Conservation (phyloP, 306 rosid genomes). For the Cicer bijugum region DNA sequence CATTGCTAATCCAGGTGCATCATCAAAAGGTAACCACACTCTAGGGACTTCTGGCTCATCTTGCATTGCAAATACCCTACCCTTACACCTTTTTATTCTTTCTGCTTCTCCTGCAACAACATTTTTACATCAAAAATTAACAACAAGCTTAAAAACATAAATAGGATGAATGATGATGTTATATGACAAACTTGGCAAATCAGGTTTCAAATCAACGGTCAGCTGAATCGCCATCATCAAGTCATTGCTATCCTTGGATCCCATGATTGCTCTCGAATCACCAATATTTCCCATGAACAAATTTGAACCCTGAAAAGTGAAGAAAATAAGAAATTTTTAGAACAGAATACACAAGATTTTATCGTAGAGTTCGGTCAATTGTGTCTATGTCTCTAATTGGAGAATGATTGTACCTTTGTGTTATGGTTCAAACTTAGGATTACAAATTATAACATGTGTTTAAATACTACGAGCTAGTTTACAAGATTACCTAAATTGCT, state of each 20-base stretch:
- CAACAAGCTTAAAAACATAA: constrained; percentile 24
- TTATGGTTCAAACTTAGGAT: not conserved
- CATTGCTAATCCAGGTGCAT: constrained; percentile 99
- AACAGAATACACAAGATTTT: not conserved
- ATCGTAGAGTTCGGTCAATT: not conserved
- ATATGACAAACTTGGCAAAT: constrained; percentile 76
- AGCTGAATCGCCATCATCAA: constrained; percentile 76
- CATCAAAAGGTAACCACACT: constrained; percentile 94
- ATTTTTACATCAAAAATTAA: constrained; percentile 18
- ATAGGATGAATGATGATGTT: constrained; percentile 22
- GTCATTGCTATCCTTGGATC: constrained; percentile 70
- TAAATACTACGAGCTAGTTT: not conserved
- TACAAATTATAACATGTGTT: not conserved
- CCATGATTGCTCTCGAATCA: constrained; percentile 94
- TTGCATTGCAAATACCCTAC: constrained; percentile 92
- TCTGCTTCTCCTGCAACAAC: constrained; percentile 79
- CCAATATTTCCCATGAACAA: constrained; percentile 86
- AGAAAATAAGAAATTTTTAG: constrained; percentile 34
- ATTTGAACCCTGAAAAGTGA: constrained; percentile 72
- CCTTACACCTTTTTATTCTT: constrained; percentile 86
- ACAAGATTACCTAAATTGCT: not conserved
- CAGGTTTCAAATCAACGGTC: constrained; percentile 93
- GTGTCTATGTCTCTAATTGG: not conserved
- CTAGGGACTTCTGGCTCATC: constrained; percentile 97
- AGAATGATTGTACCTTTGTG: not conserved